Base-by-base conservation (phyloP, 495 filamentous ascomycete genomes). In the Penicillium silybi region DNA sequence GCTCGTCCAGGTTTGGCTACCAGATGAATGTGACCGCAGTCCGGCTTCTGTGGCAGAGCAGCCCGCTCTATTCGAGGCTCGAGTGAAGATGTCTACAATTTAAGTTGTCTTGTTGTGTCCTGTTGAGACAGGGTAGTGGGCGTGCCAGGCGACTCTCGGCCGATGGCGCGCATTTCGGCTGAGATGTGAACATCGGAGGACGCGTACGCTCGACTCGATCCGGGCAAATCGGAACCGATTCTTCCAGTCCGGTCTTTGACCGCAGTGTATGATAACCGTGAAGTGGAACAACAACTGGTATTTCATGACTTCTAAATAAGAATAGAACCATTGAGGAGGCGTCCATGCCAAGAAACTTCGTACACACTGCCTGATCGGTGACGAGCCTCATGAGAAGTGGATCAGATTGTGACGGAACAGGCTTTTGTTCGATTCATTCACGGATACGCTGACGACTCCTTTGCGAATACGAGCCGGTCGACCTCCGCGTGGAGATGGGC, bases 1-100 rank as follows among this genome's bases (percentile, higher is more conserved):
- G n/a, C 80, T 85, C 44, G 80, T 80, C 44, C 62, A 74, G 39
- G 70, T 71, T 7, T 20, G 52, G 58, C 25, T 57, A 15, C 50
- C 58, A 2, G 37, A 54, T 22, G 50, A 27, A 4, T 56, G 41
- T 23, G 50, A 53, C 38, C 4, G 40, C 2, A 44, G 41, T 17
- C 15, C 57, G 6, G 16, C 26, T 7, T 40, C 45, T n/a, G 19
- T 56, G 19, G 50, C 53, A 32, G 38, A 53, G 3, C 58, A 57
- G 34, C 35, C 58, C 2, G 46, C 53, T 53, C 39, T 57, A 9
- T 35, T 61, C 13, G 29, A 32, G 11, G 29, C 29, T 32, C 29
- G 29, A 13, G 29, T 32, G 9, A 13, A 3, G 11, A 10, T 13
- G 3, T 32, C 29, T 10, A 32, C 4, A 50, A 61, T 47, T 11